A percentile compares a stretch with the other conserved stretches of the same genome.
Evolutionary conservation across 2,329 filamentous ascomycete genomes (phyloP).

Genomic region (Paracorniculantispora psalliotae): DNA sequence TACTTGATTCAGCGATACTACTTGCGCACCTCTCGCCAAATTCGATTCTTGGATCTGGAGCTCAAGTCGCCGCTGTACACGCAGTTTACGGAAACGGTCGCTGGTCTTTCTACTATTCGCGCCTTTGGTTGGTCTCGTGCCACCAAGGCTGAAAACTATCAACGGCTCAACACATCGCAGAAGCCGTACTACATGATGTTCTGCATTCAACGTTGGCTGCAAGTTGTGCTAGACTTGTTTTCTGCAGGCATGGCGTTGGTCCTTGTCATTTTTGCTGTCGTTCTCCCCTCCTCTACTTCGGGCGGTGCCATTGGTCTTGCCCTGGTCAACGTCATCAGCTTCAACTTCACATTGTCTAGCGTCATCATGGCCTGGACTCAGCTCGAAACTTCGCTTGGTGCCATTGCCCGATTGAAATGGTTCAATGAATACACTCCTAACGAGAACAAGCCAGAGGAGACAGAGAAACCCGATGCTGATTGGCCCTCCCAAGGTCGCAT

Average conservation of each 20-base stretch:
- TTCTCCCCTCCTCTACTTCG: conserved; percentile 2
- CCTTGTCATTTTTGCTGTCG: conserved; percentile 8
- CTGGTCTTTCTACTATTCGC: conserved; percentile 31
- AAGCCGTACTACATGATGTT: conserved; percentile 49
- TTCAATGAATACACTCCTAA: conserved; percentile 24
- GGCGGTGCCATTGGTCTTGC: conserved; percentile 14
- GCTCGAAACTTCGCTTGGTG: conserved; percentile 33
- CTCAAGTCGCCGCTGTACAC: conserved; percentile 33
- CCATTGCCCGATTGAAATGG: conserved; percentile 29
- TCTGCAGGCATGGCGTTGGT: conserved; percentile 31
- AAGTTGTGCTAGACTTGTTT: conserved; percentile 45
- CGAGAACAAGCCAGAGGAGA: conserved; percentile 22
- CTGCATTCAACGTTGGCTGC: conserved; percentile 49
- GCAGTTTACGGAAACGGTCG: conserved; percentile 44
- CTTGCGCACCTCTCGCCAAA: conserved; percentile 50
- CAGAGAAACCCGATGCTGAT: conserved; percentile 2
- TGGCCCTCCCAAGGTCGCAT: conserved; percentile 27
- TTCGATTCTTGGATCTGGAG: conserved; percentile 46
- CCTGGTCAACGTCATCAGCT: conserved; percentile 24
- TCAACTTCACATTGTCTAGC: conserved; percentile 26
- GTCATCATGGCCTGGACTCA: conserved; percentile 32
- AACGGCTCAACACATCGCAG: conserved; percentile 41
- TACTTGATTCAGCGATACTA: conserved; percentile 47
- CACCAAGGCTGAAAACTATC: conserved; percentile 32
- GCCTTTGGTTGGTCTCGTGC: conserved; percentile 34